Base-by-base conservation (phyloP, 139 green algal species). In the Nannochloris sp. region DNA sequence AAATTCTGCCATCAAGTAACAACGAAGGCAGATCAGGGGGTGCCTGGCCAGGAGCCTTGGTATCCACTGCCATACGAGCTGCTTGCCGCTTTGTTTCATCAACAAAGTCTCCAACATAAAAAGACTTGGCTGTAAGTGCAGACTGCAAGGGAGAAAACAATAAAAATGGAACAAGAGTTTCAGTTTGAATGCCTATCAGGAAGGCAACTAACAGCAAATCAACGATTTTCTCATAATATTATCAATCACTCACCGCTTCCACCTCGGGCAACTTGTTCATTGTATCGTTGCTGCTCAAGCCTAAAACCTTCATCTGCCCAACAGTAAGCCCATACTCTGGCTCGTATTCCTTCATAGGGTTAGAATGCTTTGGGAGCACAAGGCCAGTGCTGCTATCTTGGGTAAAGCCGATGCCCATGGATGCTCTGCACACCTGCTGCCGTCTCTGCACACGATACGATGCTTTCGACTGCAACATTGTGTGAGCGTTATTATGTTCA, bases 21-120 rank as follows among this genome's bases (percentile, higher is more conserved):
- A 96, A 73, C 3, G 85, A 93, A 9, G 89, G 89, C 64, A 96
- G 74, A 60, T 96, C 89, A 4, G 89, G 89, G 0, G 89, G 89
- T 24, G 83, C 68, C 62, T 85, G 70, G 24, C 80, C 59, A 19
- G 72, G 60, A 2, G 60, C 70, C 60, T 76, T 64, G 24, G 64
- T 64, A 64, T 80, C 74, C 47, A 67, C 64, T 57, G 78, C 60
- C 37, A 45, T 45, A 47, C 77, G 46, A 54, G 45, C 29, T 31
- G 51, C 44, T 56, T 70, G 54, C 35, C 47, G 39, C 13, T 38
- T 69, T 19, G 69, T 71, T 61, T 59, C 55, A 23, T 61, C 54
- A 38, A 73, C 59, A 3, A 66, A n/a, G 37, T 85, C 71, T n/a
- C 62, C 73, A n/a, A 72, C 71, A 45, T 82, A 85, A 36, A 71